phyloP scores from a whole-genome alignment of 2,329 filamentous ascomycete species.

The Penicillium palitans region DNA sequence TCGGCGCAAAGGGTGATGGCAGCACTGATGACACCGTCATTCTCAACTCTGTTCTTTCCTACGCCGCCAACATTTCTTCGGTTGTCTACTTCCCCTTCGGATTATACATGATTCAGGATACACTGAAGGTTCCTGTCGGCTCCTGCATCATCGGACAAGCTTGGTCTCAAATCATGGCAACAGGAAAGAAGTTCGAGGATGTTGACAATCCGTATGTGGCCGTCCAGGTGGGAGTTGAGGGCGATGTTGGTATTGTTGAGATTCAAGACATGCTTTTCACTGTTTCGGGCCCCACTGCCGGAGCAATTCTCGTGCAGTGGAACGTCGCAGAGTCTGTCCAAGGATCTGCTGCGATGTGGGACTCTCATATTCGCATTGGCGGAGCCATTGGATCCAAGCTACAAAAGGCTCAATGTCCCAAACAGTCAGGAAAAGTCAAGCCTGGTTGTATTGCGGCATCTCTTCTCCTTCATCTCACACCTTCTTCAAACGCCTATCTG shows the following conservation, averaged over 20 bases:
- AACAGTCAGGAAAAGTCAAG: conserved; percentile 15
- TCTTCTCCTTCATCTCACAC: conserved; percentile 65
- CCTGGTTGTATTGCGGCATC: conserved; percentile 33
- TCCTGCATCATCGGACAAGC: conserved; percentile 62
- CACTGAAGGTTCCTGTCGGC: conserved; percentile 63
- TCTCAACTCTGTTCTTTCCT: conserved; percentile 23
- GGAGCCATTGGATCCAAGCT: conserved; percentile 40
- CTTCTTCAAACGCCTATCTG: conserved; percentile 45
- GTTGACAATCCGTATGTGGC: conserved; percentile 24
- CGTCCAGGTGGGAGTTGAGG: conserved; percentile 32
- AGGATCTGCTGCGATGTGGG: conserved; percentile 33
- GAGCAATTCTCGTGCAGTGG: conserved; percentile 41
- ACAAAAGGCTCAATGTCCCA: conserved; percentile 33
- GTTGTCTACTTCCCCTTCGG: conserved; percentile 76
- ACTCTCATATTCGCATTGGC: conserved; percentile 42
- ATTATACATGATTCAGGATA: conserved; percentile 68
- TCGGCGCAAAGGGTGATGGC: conserved; percentile 53
- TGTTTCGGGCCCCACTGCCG: conserved; percentile 36
- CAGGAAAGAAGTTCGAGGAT: conserved; percentile 32
- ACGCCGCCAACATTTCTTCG: conserved; percentile 23
- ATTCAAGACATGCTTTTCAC: conserved; percentile 41
- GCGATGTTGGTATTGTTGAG: conserved; percentile 38
- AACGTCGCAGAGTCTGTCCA: conserved; percentile 33
- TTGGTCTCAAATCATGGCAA: conserved; percentile 37
- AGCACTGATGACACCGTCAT: conserved; percentile 44